Conservation (phyloP, 495 filamentous ascomycete species). For the Aspergillus hancockii region DNA sequence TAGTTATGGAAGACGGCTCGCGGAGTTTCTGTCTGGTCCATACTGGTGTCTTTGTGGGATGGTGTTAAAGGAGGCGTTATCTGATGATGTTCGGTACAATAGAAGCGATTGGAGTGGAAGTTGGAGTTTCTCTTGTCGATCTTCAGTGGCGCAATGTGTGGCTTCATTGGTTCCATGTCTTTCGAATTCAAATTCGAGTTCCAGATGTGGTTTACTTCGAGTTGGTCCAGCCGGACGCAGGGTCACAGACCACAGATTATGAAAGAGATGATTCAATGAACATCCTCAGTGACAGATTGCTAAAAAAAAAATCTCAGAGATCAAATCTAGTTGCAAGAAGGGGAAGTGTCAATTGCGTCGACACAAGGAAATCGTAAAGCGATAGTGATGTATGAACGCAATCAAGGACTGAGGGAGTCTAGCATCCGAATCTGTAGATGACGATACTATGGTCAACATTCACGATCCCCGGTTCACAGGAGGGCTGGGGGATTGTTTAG, state of each 20-base stretch:
- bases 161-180: constrained; percentile 44
- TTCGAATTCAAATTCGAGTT: constrained; percentile 12
- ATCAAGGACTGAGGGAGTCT: background rate
- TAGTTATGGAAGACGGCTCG: constrained; percentile 87
- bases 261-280: constrained; percentile 28
- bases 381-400: background rate
- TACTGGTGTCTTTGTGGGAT: constrained; percentile 56
- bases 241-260: constrained; percentile 43
- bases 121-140: constrained; percentile 64
- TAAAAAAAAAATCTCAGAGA: constrained; percentile 1
- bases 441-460: constrained; percentile 12
- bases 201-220: background rate
- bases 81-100: constrained; percentile 29
- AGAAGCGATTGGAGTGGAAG: constrained; percentile 34
- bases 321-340: background rate
- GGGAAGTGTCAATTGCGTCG: background rate
- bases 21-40: constrained; percentile 46
- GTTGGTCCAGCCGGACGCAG: constrained; percentile 18
- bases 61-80: constrained; percentile 78
- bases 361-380: background rate
- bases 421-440: background rate
- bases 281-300: constrained; percentile 27
- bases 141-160: constrained; percentile 70
- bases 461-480: constrained; percentile 11
- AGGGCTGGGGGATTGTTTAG: constrained; percentile 24